Conservation (phyloP, 306 rosid species). For the Adenanthera pavonina region DNA sequence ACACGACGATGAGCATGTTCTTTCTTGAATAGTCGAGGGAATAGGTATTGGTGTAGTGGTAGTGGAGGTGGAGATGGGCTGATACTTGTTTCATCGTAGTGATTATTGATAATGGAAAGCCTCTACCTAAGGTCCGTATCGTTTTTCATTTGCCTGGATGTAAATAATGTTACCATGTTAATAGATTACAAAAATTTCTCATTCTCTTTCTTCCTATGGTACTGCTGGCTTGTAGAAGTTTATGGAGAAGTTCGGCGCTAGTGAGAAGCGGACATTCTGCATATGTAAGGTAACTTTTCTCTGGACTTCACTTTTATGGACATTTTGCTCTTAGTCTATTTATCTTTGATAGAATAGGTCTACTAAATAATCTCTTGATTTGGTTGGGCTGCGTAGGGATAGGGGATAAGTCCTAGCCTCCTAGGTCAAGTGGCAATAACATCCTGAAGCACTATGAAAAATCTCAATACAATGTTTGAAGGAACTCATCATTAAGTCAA, state of each 20-base stretch:
- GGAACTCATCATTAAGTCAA: not conserved
- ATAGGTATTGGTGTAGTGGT: conserved; percentile 56
- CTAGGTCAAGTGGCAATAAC: not conserved
- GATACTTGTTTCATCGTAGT: conserved; percentile 66
- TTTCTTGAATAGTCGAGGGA: conserved; percentile 53
- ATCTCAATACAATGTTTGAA: no score
- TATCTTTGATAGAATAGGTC: not conserved
- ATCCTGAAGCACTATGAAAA: not conserved
- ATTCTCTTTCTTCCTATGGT: no score
- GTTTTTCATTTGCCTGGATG: conserved; percentile 5
- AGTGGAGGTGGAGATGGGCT: conserved; percentile 49
- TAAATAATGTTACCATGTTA: conserved; percentile 16
- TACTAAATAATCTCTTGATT: not conserved
- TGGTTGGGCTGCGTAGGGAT: not conserved
- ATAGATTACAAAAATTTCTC: not conserved
- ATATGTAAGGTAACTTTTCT: not conserved
- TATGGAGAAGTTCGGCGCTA: conserved; percentile 90
- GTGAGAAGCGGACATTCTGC: conserved; percentile 77
- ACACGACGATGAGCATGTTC: not conserved
- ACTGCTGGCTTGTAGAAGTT: conserved; percentile 39
- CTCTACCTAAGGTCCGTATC: conserved; percentile 70
- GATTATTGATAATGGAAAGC: conserved; percentile 73
- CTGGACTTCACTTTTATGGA: not conserved
- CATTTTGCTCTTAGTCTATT: not conserved
- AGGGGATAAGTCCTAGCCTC: not conserved